Evolutionary conservation across 1,284 basidiomycete species (phyloP), one percentile per base, ranked within the genome.

Genomic region (Ceratobasidium sp.): DNA sequence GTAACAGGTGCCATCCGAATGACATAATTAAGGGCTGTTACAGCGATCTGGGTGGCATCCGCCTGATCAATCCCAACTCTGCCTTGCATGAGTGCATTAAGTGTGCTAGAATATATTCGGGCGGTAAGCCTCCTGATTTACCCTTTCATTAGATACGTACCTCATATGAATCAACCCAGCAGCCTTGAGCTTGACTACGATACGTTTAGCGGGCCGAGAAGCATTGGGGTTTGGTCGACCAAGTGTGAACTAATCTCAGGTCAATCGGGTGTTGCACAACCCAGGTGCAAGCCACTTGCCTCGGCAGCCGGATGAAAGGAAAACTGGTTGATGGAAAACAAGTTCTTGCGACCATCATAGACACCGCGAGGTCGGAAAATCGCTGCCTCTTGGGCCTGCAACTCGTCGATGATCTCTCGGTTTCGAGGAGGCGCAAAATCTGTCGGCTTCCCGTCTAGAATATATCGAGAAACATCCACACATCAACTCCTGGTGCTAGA

Each of bases 271-370:
- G 8, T 4, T 41, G 36, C 23, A 23, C 12, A 46, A 46, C 10
- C 10, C 16, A 46, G 32, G 6, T 30, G 2, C 14, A 45, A 9
- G 9, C 2, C 6, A 32, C 18, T 21, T 50, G 60, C 69, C 39
- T 53, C 62, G 23, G 32, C 55, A 23, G 46, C 32, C 6, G 65
- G 48, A 18, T 65, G 72, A 50, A 73, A 67, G 34, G 36, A 12
- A 59, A 52, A 69, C 71, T 84, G 82, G 52, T 83, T 81, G 2
- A 85, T 81, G 12, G 88, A 81, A 77, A 91, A 92, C 74, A 93
- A 78, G 74, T 92, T 93, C 79, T 92, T 93, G 23, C 90, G 82
- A 0, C 92, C 91, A 73, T 93, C 91, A 74, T 92, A 92, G 0
- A 86, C 90, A 18, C 72, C 72, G 46, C 57, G 43, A 1, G 72